These are phyloP conservation scores for Sporothrix euskadiensis DNA, from an alignment of 2,329 filamentous ascomycete genomes.

Conservation along the genomic window DNA sequence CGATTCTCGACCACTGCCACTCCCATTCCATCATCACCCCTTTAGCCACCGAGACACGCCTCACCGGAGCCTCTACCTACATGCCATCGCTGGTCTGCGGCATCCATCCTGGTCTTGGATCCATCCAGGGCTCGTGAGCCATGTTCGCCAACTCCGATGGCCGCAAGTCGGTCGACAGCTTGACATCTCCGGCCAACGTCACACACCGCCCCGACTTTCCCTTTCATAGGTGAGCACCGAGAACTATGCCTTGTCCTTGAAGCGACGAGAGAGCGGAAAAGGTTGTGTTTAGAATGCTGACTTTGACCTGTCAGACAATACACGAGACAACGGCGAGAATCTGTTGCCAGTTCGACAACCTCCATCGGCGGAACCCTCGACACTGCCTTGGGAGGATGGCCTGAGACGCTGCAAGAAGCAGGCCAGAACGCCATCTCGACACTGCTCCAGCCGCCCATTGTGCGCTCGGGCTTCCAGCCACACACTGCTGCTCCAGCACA, in stretches of 20 bases:
- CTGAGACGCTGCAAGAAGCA: slow-evolving; percentile 64
- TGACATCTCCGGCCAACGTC: slow-evolving; percentile 52
- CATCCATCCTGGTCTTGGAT: slow-evolving; percentile 20
- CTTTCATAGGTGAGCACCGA: slow-evolving; percentile 56
- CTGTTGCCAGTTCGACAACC: slow-evolving; percentile 81
- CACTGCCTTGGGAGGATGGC: slow-evolving; percentile 59
- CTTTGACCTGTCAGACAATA: slow-evolving; percentile 1
- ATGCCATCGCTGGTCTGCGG: slow-evolving; percentile 19
- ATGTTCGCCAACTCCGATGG: slow-evolving; percentile 63
- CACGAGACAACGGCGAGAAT: slow-evolving; percentile 65
- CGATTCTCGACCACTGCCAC: background rate
- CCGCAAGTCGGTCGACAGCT: slow-evolving; percentile 66
- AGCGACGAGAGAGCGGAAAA: background rate
- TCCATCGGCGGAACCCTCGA: slow-evolving; percentile 86
- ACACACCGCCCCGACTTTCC: slow-evolving; percentile 55
- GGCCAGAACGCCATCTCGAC: slow-evolving; percentile 93
- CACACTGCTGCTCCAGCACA: slow-evolving; percentile 69
- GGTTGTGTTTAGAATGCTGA: background rate
- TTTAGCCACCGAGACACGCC: background rate
- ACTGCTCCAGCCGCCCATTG: slow-evolving; percentile 85
- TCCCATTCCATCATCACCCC: background rate
- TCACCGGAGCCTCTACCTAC: slow-evolving; percentile 12
- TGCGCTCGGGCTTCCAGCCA: slow-evolving; percentile 81
- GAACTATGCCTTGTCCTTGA: too few species aligned
- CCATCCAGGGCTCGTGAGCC: slow-evolving; percentile 33